These are phyloP conservation scores for Botryosphaeria dothidea DNA, from an alignment of 2,329 filamentous ascomycete genomes.

Conservation along the genomic window DNA sequence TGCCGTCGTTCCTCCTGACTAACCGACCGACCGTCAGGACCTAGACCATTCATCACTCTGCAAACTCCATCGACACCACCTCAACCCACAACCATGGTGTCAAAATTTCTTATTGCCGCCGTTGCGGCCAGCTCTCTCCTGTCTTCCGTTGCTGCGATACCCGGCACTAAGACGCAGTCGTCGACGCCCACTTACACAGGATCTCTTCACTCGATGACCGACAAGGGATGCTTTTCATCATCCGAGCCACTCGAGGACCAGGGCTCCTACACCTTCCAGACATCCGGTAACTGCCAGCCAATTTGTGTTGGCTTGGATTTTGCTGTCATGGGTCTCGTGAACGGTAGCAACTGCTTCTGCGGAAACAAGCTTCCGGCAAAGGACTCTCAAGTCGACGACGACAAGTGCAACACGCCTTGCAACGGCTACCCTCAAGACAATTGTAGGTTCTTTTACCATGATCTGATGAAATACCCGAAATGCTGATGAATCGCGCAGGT, in stretches of 20 bases:
- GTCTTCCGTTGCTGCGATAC: slow-evolving; percentile 30
- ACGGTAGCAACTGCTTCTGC: slow-evolving; percentile 69
- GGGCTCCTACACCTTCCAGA: slow-evolving; percentile 54
- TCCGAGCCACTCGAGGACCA: slow-evolving; percentile 49
- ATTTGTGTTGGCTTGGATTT: slow-evolving; percentile 51
- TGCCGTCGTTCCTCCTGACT: slow-evolving; percentile 6
- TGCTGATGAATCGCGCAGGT: slow-evolving; percentile 42
- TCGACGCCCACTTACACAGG: slow-evolving; percentile 34
- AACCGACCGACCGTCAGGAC: neutral
- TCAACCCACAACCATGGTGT: slow-evolving; percentile 32
- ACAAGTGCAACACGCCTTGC: slow-evolving; percentile 66
- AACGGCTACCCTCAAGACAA: slow-evolving; percentile 61
- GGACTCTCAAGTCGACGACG: slow-evolving; percentile 54
- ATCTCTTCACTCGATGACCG: slow-evolving; percentile 29
- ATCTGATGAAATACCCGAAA: slow-evolving; percentile 29
- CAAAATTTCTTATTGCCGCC: slow-evolving; percentile 32
- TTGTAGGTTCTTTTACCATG: slow-evolving; percentile 58
- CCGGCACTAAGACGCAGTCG: slow-evolving; percentile 23
- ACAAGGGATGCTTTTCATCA: slow-evolving; percentile 55
- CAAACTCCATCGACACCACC: slow-evolving; percentile 6
- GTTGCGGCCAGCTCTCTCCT: slow-evolving; percentile 34
- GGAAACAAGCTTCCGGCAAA: slow-evolving; percentile 66
- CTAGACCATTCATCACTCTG: neutral
- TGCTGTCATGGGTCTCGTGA: slow-evolving; percentile 63
- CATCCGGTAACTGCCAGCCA: slow-evolving; percentile 56